Percentiles rank a stretch among this genome's conserved stretches.
phyloP scores from a whole-genome alignment of 176 grass and related monocot genomes.

The Phoenix dactylifera region DNA sequence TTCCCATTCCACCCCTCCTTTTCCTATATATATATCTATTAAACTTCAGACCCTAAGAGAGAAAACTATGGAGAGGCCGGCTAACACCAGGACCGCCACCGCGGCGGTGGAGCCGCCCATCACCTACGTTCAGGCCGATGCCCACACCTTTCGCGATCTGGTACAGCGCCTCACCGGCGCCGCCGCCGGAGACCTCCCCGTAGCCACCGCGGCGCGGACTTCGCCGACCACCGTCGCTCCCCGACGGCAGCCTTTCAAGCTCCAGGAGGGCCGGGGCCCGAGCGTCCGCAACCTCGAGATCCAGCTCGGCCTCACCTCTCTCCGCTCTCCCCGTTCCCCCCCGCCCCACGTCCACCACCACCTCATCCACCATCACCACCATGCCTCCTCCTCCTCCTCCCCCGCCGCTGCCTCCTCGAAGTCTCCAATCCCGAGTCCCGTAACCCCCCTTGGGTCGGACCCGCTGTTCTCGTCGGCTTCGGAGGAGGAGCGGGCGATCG shows the following conservation, averaged over 20 bases:
- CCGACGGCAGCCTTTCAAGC: not conserved
- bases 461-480: constrained; percentile 2
- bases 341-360: not conserved
- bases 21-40: no score
- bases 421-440: not conserved
- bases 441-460: not conserved
- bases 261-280: constrained; percentile 1
- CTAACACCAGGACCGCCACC: no score
- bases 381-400: not conserved
- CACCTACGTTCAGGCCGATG: constrained; percentile 6
- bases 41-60: no score
- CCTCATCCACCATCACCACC: not conserved
- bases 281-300: no score
- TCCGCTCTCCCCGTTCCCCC: no score
- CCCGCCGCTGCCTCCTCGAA: not conserved
- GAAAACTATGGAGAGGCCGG: no score
- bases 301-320: no score
- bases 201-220: no score
- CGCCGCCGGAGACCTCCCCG: not conserved
- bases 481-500: constrained; percentile 1
- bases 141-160: constrained; percentile 5
- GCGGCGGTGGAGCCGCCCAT: not conserved
- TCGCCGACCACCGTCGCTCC: not conserved
- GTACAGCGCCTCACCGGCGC: constrained; percentile 7
- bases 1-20: no score